Conservation (phyloP, 768 basidiomycete species). For the Xerocomellus dryophilus region DNA sequence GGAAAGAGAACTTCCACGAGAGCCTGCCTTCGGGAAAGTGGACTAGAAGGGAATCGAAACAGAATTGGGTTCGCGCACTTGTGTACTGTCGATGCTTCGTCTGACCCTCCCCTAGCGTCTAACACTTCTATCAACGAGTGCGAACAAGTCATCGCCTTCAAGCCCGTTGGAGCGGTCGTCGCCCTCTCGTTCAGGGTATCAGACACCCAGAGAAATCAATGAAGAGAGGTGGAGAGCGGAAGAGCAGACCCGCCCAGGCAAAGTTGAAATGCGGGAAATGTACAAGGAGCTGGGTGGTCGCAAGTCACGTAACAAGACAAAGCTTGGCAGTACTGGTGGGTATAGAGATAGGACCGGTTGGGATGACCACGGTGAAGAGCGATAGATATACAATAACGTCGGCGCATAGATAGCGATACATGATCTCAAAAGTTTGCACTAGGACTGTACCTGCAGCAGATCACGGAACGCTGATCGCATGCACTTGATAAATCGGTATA, state of each 20-base stretch:
- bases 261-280: conserved; percentile 84
- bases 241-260: conserved; percentile 58
- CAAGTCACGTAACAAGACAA: conserved; percentile 72
- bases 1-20: conserved; percentile 82
- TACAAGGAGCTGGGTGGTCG: conserved; percentile 89
- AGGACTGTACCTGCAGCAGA: conserved; percentile 8
- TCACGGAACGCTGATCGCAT: conserved; percentile 55
- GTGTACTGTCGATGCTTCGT: conserved; percentile 7
- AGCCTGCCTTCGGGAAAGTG: conserved; percentile 80
- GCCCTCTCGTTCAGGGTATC: conserved; percentile 56
- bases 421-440: not conserved
- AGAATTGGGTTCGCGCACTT: conserved; percentile 64
- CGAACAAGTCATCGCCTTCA: conserved; percentile 41
- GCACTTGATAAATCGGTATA: conserved; percentile 68
- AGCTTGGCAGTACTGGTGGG: conserved; percentile 61
- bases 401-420: not conserved
- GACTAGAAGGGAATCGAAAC: conserved; percentile 92
- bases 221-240: conserved; percentile 71
- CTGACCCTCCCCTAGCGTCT: conserved; percentile 45
- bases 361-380: conserved; percentile 41
- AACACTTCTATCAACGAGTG: conserved; percentile 40
- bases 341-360: conserved; percentile 80
- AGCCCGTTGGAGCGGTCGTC: conserved; percentile 48
- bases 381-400: not conserved
- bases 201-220: conserved; percentile 73